Percentiles rank a stretch among this genome's conserved stretches.
phyloP scores from a whole-genome alignment of 257 asterid genomes.

The Hygrophila difformis region DNA sequence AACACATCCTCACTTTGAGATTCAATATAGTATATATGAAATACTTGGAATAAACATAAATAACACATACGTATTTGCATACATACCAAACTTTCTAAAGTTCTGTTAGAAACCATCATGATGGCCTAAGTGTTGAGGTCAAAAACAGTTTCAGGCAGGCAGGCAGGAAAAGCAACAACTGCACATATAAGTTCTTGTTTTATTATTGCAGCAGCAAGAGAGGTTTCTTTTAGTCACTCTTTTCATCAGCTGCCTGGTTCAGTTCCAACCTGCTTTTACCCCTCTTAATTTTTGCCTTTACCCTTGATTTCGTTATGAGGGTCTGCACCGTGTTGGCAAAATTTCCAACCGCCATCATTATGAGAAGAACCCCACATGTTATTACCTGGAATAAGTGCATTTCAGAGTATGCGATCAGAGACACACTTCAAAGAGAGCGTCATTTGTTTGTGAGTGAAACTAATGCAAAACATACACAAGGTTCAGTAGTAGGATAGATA shows the following conservation, averaged over 20 bases:
- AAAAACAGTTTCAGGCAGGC: neutral
- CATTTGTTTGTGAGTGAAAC: conserved; percentile 4
- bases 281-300: conserved; percentile 74
- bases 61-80: no score
- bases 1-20: no score
- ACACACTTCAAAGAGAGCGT: no score
- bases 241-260: conserved; percentile 34
- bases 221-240: conserved; percentile 20
- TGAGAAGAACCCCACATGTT: conserved; percentile 81
- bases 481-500: neutral
- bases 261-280: conserved; percentile 69
- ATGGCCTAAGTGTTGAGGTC: no score
- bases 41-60: no score
- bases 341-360: conserved; percentile 91
- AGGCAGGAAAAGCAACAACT: neutral
- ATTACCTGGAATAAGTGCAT: conserved; percentile 53
- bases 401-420: no score
- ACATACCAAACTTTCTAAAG: no score
- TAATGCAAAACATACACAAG: neutral
- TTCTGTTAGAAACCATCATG: no score
- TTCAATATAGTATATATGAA: no score
- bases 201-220: conserved; percentile 15
- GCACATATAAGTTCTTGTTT: conserved; percentile 15
- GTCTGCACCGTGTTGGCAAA: conserved; percentile 87
- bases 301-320: conserved; percentile 68